Conservation (phyloP, 2,329 filamentous ascomycete genomes). For the Aureobasidium sp. region DNA sequence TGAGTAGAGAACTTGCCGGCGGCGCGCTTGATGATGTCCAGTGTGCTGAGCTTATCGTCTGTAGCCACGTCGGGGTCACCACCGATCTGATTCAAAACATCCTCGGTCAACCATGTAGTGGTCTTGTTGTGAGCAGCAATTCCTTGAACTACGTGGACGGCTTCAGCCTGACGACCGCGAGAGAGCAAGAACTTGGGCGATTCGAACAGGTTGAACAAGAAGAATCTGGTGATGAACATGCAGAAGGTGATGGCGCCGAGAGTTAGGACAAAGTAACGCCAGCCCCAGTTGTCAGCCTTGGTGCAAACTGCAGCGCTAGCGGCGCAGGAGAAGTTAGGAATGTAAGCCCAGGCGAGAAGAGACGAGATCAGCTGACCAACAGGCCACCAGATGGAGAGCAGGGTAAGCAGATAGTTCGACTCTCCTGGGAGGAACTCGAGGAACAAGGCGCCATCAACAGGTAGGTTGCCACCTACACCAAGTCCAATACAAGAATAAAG, state of each 20-base stretch:
- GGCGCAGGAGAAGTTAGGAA: slow-evolving; percentile 57
- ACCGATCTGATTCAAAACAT: slow-evolving; percentile 52
- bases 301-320: slow-evolving; percentile 29
- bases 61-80: slow-evolving; percentile 39
- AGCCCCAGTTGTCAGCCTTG: slow-evolving; percentile 57
- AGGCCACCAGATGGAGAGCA: slow-evolving; percentile 84
- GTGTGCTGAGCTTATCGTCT: slow-evolving; percentile 35
- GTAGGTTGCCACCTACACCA: slow-evolving; percentile 58
- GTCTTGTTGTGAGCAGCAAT: slow-evolving; percentile 57
- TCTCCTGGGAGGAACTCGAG: slow-evolving; percentile 66
- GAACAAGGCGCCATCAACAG: slow-evolving; percentile 73
- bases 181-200: slow-evolving; percentile 79
- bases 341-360: slow-evolving; percentile 67
- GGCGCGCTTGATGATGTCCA: slow-evolving; percentile 50
- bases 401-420: slow-evolving; percentile 67
- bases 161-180: slow-evolving; percentile 68
- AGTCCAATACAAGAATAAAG: slow-evolving; percentile 39
- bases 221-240: slow-evolving; percentile 74
- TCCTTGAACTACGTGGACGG: slow-evolving; percentile 71
- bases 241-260: slow-evolving; percentile 65
- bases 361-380: slow-evolving; percentile 69
- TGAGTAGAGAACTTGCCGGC: slow-evolving; percentile 59
- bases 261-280: slow-evolving; percentile 66
- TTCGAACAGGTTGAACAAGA: slow-evolving; percentile 74
- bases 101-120: slow-evolving; percentile 70